A percentile compares a stretch with the other conserved stretches of the same genome.
phyloP scores from a whole-genome alignment of 169 alveolate genomes.

The Plasmodium adleri region DNA sequence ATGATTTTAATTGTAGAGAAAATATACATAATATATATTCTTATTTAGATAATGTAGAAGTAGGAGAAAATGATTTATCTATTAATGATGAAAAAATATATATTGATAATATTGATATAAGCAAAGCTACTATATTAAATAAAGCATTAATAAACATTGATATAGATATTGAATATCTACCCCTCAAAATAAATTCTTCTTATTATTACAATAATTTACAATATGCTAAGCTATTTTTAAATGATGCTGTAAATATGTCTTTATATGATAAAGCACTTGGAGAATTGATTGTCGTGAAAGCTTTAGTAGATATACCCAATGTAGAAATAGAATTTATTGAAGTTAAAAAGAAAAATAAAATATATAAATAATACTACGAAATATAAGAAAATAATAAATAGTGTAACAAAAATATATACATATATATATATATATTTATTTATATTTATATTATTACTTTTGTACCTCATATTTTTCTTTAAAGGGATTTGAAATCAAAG shows the following conservation, averaged over 20 bases:
- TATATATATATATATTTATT: neutral
- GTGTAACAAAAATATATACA: neutral
- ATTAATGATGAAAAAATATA: constrained; percentile 52
- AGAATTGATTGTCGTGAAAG: constrained; percentile 74
- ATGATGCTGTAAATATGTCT: constrained; percentile 72
- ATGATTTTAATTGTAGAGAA: constrained; percentile 67
- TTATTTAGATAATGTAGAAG: constrained; percentile 64
- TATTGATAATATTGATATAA: constrained; percentile 69
- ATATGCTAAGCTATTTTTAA: constrained; percentile 68
- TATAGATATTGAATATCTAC: constrained; percentile 72
- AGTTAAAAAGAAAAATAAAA: constrained; percentile 32
- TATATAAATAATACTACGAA: neutral
- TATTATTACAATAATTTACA: constrained; percentile 56
- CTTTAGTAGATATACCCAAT: constrained; percentile 61
- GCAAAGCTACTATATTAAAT: constrained; percentile 72
- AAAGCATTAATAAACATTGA: constrained; percentile 53
- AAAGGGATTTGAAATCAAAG: constrained; percentile 67
- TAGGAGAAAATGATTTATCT: constrained; percentile 76
- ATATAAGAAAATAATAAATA: neutral
- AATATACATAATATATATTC: constrained; percentile 72
- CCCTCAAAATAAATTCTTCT: constrained; percentile 62
- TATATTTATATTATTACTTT: neutral
- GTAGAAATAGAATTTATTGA: constrained; percentile 58
- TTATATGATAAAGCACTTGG: constrained; percentile 73
- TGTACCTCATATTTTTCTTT: neutral